A percentile compares a stretch with the other conserved stretches of the same genome.
These are phyloP conservation scores for Agaricus subrufescens DNA, from an alignment of 768 basidiomycete genomes.

Conservation along the genomic window DNA sequence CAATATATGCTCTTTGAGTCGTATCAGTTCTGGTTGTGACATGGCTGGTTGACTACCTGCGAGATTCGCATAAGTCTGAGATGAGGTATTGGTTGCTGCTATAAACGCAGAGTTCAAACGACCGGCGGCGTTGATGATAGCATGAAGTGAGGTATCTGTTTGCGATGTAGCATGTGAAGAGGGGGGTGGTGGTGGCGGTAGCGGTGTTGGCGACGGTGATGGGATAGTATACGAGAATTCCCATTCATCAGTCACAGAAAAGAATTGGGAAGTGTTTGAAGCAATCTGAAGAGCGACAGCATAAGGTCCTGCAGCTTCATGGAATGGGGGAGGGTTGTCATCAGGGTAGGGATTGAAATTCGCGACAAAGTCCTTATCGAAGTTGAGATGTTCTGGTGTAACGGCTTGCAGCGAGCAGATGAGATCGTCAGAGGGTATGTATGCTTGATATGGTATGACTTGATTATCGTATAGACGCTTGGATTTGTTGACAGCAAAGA, in stretches of 20 bases:
- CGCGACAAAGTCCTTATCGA: slow-evolving; percentile 32
- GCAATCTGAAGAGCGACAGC: slow-evolving; percentile 72
- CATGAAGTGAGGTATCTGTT: slow-evolving; percentile 29
- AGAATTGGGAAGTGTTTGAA: slow-evolving; percentile 54
- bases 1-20: neutral
- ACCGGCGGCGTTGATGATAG: slow-evolving; percentile 42
- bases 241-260: slow-evolving; percentile 74
- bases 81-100: neutral
- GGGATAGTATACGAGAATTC: slow-evolving; percentile 49
- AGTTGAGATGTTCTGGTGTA: slow-evolving; percentile 38
- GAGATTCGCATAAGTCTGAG: slow-evolving; percentile 8
- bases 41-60: slow-evolving; percentile 3
- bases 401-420: slow-evolving; percentile 44
- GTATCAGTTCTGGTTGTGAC: neutral
- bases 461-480: slow-evolving; percentile 47
- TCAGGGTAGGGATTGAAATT: slow-evolving; percentile 50
- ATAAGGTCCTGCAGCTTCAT: slow-evolving; percentile 55
- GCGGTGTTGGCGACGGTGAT: slow-evolving; percentile 10
- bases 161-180: slow-evolving; percentile 14
- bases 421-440: slow-evolving; percentile 49
- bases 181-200: no score
- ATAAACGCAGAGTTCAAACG: slow-evolving; percentile 31
- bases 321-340: slow-evolving; percentile 30
- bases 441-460: slow-evolving; percentile 74
- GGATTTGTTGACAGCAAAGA: slow-evolving; percentile 53